Conservation (phyloP, 495 filamentous ascomycete genomes). For the Penicillium longicatenatum region DNA sequence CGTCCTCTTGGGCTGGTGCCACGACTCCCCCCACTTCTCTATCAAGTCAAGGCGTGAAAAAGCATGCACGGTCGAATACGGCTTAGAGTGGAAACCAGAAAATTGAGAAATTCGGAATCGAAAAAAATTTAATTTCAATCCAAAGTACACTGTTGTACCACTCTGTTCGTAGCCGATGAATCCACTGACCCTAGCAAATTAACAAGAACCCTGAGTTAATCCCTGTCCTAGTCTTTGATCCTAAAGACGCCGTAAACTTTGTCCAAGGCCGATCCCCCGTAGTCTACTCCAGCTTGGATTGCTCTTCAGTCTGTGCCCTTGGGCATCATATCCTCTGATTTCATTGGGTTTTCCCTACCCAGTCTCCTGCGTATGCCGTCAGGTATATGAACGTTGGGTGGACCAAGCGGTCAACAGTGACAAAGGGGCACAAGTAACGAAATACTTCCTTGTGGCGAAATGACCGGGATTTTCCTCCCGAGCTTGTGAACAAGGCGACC, state of each 20-base stretch:
- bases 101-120: not conserved
- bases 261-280: conserved; percentile 18
- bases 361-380: not conserved
- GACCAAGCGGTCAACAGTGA: conserved; percentile 17
- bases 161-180: conserved; percentile 14
- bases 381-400: not conserved
- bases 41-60: conserved; percentile 16
- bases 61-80: conserved; percentile 43
- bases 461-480: not conserved
- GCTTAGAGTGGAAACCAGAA: conserved; percentile 27
- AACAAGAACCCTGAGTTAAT: conserved; percentile 7
- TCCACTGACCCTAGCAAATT: conserved; percentile 1
- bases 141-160: conserved; percentile 22
- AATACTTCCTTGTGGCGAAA: not conserved
- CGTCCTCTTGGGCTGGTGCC: conserved; percentile 47
- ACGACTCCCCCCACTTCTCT: conserved; percentile 40
- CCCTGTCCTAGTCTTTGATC: conserved; percentile 6
- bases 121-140: not conserved
- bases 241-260: conserved; percentile 3
- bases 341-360: conserved; percentile 7
- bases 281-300: conserved; percentile 23
- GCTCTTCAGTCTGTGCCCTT: conserved; percentile 31
- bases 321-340: conserved; percentile 2
- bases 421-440: not conserved
- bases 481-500: conserved; percentile 13